Evolutionary conservation across 257 asterid genomes (phyloP).

Genomic region (Solanum bulbocastanum): DNA sequence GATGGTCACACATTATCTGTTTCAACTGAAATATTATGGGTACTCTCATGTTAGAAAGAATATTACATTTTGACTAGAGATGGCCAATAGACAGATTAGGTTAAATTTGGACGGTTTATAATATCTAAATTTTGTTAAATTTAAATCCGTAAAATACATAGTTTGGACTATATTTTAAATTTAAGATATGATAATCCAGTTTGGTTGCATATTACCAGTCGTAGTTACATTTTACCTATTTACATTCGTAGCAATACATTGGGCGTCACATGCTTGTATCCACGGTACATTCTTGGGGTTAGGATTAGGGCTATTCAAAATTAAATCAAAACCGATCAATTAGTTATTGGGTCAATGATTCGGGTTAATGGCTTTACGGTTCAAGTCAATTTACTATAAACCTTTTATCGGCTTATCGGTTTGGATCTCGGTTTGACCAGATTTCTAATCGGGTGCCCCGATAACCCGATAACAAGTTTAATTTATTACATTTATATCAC

Average conservation of each 20-base stretch:
- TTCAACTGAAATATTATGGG: not conserved
- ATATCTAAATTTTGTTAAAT: not conserved
- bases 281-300: too few relatives aligned
- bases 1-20: not conserved
- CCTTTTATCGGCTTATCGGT: too few relatives aligned
- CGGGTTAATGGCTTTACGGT: too few relatives aligned
- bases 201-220: too few relatives aligned
- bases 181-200: not conserved
- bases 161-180: not conserved
- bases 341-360: too few relatives aligned
- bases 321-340: too few relatives aligned
- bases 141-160: not conserved
- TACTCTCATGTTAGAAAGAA: not conserved
- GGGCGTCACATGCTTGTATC: not conserved
- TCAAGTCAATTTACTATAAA: too few relatives aligned
- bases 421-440: too few relatives aligned
- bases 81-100: not conserved
- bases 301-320: too few relatives aligned
- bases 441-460: too few relatives aligned
- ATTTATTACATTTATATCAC: too few relatives aligned
- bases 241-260: not conserved
- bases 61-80: not conserved
- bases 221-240: not conserved
- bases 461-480: too few relatives aligned
- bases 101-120: not conserved